Percentiles rank a stretch among this genome's conserved stretches.
Conservation (phyloP, 192 early-diverging fungal species). For the Kickxella alabastrina region DNA sequence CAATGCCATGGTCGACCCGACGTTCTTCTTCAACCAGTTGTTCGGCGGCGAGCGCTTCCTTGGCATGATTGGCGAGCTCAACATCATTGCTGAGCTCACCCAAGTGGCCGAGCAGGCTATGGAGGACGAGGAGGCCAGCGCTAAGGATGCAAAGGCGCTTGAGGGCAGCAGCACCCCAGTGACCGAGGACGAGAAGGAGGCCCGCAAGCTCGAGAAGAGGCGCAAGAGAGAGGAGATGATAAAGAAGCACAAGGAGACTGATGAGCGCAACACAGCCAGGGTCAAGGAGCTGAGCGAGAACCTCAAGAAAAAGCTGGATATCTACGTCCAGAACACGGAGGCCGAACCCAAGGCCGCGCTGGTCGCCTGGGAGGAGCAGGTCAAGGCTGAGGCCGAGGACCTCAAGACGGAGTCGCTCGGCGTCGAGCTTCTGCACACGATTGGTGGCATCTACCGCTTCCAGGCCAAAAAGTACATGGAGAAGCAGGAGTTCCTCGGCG, state of each 20-base stretch:
- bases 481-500: conserved; percentile 65
- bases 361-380: conserved; percentile 63
- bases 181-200: conserved; percentile 39
- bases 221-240: conserved; percentile 57
- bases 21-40: conserved; percentile 91
- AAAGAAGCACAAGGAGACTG: conserved; percentile 61
- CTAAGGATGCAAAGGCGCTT: conserved; percentile 26
- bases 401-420: conserved; percentile 90
- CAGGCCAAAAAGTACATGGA: conserved; percentile 84
- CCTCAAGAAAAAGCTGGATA: conserved; percentile 69
- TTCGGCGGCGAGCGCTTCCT: conserved; percentile 98
- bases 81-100: conserved; percentile 88
- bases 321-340: conserved; percentile 64
- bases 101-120: conserved; percentile 68
- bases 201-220: conserved; percentile 55
- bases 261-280: conserved; percentile 57
- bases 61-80: conserved; percentile 97
- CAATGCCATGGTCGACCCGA: conserved; percentile 80
- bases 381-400: conserved; percentile 77
- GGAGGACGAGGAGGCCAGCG: conserved; percentile 48
- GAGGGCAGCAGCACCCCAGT: conserved; percentile 11
- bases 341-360: conserved; percentile 56
- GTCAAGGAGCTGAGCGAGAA: conserved; percentile 70
- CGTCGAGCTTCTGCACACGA: conserved; percentile 86
- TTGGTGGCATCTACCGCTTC: conserved; percentile 86